These are phyloP conservation scores for Viola pubescens DNA, from an alignment of 441 rosid species.

Conservation along the genomic window DNA sequence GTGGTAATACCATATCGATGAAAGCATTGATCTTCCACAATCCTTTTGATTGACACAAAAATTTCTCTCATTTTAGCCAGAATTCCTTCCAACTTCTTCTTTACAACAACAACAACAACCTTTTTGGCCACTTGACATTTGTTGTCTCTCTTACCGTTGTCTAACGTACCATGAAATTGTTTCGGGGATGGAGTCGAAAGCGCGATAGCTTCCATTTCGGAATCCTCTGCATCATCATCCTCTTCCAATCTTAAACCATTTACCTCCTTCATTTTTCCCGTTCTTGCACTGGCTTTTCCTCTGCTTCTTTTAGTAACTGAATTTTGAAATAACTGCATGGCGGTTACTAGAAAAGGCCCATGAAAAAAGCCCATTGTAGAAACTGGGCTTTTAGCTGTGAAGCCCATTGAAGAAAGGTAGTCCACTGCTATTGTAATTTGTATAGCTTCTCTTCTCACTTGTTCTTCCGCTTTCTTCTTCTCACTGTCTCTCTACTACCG, in stretches of 20 bases:
- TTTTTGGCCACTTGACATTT: background rate
- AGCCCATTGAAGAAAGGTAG: no score
- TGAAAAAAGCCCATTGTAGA: no score
- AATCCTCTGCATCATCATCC: conserved; percentile 2
- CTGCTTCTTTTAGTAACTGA: background rate
- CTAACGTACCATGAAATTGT: background rate
- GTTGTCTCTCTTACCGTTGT: background rate
- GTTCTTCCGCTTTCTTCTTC: no score
- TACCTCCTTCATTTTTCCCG: background rate
- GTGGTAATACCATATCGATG: conserved; percentile 8
- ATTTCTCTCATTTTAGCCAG: conserved; percentile 3
- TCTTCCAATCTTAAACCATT: background rate
- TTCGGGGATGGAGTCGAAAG: conserved; percentile 10
- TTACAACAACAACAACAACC: background rate
- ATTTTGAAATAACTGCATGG: background rate
- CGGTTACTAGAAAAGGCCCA: no score
- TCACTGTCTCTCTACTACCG: no score
- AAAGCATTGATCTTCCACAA: conserved; percentile 20
- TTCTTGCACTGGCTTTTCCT: background rate
- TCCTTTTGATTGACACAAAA: conserved; percentile 1
- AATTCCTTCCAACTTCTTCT: conserved; percentile 2
- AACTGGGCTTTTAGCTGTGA: no score
- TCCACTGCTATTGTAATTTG: no score
- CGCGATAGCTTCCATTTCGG: conserved; percentile 11
- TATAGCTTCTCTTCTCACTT: no score